These are phyloP conservation scores for Hemisphaericaspora lyxosophila DNA, from an alignment of 1,139 yeast species.

Conservation along the genomic window DNA sequence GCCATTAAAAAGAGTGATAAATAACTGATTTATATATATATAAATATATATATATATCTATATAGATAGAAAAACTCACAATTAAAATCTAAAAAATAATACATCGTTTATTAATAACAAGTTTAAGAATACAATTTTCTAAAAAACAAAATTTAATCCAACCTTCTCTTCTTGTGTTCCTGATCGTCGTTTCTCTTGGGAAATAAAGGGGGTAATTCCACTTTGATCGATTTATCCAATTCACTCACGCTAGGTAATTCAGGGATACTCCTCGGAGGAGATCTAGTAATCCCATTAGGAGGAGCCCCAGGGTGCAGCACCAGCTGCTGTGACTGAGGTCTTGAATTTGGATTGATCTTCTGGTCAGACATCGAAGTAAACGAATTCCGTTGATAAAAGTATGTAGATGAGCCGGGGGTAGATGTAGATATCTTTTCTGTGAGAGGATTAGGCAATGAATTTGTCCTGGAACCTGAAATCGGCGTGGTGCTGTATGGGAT, in stretches of 20 bases:
- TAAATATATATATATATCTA: constrained; percentile 1
- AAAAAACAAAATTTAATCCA: constrained; percentile 6
- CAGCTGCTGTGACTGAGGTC: constrained; percentile 2
- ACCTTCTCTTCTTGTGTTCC: constrained; percentile 10
- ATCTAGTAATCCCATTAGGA: constrained; percentile 4
- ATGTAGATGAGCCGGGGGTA: constrained; percentile 9
- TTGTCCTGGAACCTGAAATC: constrained; percentile 19
- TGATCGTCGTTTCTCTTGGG: constrained; percentile 5
- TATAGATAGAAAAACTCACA: too few relatives aligned
- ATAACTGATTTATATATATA: background rate
- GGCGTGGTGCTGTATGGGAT: constrained; percentile 9
- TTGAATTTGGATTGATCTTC: constrained; percentile 1
- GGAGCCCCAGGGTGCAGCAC: constrained; percentile 4
- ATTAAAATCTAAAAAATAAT: constrained; percentile 1
- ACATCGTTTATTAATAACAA: constrained; percentile 1
- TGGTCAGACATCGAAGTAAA: constrained; percentile 21
- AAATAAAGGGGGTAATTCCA: constrained; percentile 11
- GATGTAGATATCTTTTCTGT: constrained; percentile 20
- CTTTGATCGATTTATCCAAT: constrained; percentile 34
- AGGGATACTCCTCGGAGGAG: constrained; percentile 10
- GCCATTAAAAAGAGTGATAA: constrained; percentile 55
- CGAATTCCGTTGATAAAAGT: constrained; percentile 14
- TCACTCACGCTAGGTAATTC: constrained; percentile 38
- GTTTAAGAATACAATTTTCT: background rate
- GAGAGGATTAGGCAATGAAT: constrained; percentile 25